Evolutionary conservation across 2,329 filamentous ascomycete species (phyloP).

Genomic region (Colletotrichum eremochloae): DNA sequence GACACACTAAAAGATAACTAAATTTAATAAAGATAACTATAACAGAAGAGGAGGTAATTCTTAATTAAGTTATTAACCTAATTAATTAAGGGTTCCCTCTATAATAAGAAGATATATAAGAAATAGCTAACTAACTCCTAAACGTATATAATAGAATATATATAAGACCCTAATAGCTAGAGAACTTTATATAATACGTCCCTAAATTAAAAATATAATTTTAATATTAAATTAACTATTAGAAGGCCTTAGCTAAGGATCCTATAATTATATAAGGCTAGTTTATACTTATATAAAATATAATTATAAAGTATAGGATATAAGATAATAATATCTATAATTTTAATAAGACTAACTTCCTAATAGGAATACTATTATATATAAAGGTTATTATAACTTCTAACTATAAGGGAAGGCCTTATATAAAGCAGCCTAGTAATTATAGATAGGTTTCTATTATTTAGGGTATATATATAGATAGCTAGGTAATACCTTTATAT

Average conservation of each 20-base stretch:
- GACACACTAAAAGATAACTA: neutral
- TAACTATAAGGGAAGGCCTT: neutral
- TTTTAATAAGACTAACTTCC: neutral
- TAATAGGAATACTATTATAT: neutral
- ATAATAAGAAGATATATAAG: neutral
- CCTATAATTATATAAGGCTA: too few species aligned
- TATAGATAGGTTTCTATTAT: neutral
- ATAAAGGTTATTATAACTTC: neutral
- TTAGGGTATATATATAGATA: neutral
- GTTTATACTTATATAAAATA: too few species aligned
- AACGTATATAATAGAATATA: neutral
- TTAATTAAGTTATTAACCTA: neutral
- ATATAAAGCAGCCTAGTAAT: neutral
- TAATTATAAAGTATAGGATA: too few species aligned
- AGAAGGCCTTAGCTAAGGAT: neutral
- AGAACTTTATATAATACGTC: too few species aligned
- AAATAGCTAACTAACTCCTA: too few species aligned
- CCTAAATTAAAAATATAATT: neutral
- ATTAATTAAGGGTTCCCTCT: neutral
- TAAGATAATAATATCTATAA: neutral
- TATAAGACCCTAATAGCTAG: neutral
- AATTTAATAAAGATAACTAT: constrained; percentile 10
- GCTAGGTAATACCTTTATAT: neutral
- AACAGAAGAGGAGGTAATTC: constrained; percentile 5
- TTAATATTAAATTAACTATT: neutral